These are phyloP conservation scores for Pseudogymnoascus sp. DNA, from an alignment of 2,329 filamentous ascomycete genomes.

Conservation along the genomic window DNA sequence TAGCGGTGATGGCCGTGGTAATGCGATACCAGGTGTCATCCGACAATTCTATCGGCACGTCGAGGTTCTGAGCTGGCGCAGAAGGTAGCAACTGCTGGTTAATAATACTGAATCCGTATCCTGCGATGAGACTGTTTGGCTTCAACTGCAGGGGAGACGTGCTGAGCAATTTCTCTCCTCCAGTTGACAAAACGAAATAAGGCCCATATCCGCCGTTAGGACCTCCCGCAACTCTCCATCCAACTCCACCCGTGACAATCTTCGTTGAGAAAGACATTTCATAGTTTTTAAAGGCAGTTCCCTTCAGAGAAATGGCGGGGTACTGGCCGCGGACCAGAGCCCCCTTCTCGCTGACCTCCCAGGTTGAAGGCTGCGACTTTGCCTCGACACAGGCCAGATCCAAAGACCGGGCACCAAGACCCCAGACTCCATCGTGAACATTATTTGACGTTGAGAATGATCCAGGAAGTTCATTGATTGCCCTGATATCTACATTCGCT, in stretches of 20 bases:
- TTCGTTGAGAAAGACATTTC: constrained; percentile 32
- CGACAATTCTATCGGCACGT: constrained; percentile 22
- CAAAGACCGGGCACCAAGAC: constrained; percentile 30
- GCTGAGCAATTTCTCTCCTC: not conserved
- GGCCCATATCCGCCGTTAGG: constrained; percentile 14
- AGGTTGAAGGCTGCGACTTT: constrained; percentile 30
- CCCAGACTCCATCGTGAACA: constrained; percentile 30
- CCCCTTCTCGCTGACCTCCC: constrained; percentile 30
- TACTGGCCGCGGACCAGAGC: constrained; percentile 29
- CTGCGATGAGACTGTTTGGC: constrained; percentile 29
- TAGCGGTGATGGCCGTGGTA: constrained; percentile 26
- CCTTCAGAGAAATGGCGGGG: constrained; percentile 24
- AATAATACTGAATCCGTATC: constrained; percentile 29
- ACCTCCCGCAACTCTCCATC: constrained; percentile 29
- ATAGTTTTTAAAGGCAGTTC: constrained; percentile 27
- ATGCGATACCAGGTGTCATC: constrained; percentile 33
- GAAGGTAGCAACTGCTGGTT: constrained; percentile 30
- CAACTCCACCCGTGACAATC: constrained; percentile 31
- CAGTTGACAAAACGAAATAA: constrained; percentile 11
- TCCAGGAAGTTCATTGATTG: constrained; percentile 24
- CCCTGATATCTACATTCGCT: constrained; percentile 22
- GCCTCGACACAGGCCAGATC: constrained; percentile 31
- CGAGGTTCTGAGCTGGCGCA: constrained; percentile 23
- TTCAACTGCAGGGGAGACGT: constrained; percentile 12
- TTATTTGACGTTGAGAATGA: constrained; percentile 26